A percentile compares a stretch with the other conserved stretches of the same genome.
phyloP scores from a whole-genome alignment of 2,329 filamentous ascomycete species.

The Teratosphaeria gauchensis region DNA sequence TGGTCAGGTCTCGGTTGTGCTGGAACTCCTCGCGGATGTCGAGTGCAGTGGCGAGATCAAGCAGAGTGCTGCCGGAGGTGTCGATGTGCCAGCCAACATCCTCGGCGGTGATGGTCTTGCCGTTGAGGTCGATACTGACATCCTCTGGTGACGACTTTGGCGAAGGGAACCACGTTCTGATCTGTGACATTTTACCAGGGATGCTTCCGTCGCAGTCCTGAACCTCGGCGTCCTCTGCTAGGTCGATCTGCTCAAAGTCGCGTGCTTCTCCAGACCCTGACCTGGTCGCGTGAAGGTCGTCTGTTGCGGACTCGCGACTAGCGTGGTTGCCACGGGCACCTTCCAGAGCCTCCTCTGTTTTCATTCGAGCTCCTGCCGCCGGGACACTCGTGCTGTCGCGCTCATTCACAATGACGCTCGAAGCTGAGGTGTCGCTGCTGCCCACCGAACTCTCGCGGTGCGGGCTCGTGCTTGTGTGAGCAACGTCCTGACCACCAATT shows the following conservation, averaged over 20 bases:
- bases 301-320: neutral
- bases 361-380: neutral
- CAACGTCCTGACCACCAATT: neutral
- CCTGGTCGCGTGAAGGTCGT: neutral
- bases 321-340: neutral
- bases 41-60: neutral
- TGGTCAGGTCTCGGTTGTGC: neutral
- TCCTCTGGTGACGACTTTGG: neutral
- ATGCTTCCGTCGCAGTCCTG: neutral
- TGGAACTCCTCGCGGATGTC: neutral
- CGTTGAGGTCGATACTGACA: neutral
- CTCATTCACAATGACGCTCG: neutral
- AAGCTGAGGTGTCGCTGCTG: neutral
- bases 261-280: neutral
- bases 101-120: neutral
- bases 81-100: neutral
- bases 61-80: neutral
- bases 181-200: neutral
- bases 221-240: neutral
- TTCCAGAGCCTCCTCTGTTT: neutral
- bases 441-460: too few relatives aligned
- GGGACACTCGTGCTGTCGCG: neutral
- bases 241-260: neutral
- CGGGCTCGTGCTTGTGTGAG: too few relatives aligned
- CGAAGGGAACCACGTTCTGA: neutral